Evolutionary conservation across 139 green algal genomes (phyloP).

Genomic region (Prasinococcaceae sp.): DNA sequence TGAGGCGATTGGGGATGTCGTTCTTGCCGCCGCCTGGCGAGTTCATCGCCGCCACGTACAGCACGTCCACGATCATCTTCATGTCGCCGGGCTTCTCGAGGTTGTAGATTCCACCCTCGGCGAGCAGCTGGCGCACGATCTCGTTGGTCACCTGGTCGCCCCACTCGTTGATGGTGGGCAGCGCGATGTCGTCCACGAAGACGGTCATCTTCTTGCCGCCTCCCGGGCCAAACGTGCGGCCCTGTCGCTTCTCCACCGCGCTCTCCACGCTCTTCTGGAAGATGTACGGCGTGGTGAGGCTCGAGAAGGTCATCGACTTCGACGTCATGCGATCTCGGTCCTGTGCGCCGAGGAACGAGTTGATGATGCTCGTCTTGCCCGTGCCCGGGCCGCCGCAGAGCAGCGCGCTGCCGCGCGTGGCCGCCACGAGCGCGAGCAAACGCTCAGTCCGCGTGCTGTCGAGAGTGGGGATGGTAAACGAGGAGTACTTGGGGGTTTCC

Average conservation of each 20-base stretch:
- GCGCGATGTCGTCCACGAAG: slow-evolving; percentile 85
- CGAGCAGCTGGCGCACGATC: slow-evolving; percentile 83
- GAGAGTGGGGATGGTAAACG: slow-evolving; percentile 81
- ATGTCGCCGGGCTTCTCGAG: slow-evolving; percentile 91
- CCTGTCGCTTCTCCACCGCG: slow-evolving; percentile 81
- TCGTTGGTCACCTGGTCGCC: slow-evolving; percentile 94
- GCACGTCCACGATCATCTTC: slow-evolving; percentile 70
- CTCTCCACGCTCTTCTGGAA: slow-evolving; percentile 72
- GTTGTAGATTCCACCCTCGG: slow-evolving; percentile 81
- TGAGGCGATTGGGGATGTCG: slow-evolving; percentile 88
- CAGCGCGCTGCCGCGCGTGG: slow-evolving; percentile 10
- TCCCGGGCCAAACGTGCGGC: slow-evolving; percentile 76
- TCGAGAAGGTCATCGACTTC: slow-evolving; percentile 89
- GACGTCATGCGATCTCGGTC: slow-evolving; percentile 36
- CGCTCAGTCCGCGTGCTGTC: slow-evolving; percentile 69
- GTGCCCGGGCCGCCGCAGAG: slow-evolving; percentile 80
- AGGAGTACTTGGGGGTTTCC: slow-evolving; percentile 72
- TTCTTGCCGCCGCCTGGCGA: slow-evolving; percentile 75
- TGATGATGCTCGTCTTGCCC: slow-evolving; percentile 66
- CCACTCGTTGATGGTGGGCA: slow-evolving; percentile 89
- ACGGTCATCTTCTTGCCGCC: slow-evolving; percentile 71
- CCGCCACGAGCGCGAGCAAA: slow-evolving; percentile 53
- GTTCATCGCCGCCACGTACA: slow-evolving; percentile 80
- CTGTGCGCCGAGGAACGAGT: slow-evolving; percentile 65
- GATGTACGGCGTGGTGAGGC: slow-evolving; percentile 73